Base-by-base conservation (phyloP, 1,139 yeast genomes). In the Ogataea hybrid region DNA sequence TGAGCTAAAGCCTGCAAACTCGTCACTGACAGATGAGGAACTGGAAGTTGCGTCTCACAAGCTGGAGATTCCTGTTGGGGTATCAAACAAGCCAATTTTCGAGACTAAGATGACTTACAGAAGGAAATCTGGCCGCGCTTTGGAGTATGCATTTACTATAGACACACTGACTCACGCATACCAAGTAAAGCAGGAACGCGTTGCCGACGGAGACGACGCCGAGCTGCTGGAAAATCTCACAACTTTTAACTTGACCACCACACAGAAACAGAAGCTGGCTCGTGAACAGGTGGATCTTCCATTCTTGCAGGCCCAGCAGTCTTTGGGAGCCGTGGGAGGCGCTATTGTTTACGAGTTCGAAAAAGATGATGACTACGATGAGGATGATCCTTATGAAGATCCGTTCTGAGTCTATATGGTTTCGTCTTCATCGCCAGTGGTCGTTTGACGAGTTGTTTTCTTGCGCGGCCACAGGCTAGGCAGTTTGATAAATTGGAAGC, bases 311-410 rank as follows among this genome's bases (percentile, higher is more conserved):
- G 97, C 97, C 0, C 97, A 90, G 60, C 71, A 75, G 39, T 73
- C 75, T 21, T 70, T 84, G 46, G 94, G 89, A 4, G 65, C 71
- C 25, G 87, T 90, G 22, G 64, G 62, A 35, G 95, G 96, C 29
- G 97, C 98, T 1, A 90, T 92, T 55, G 95, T 92, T 10, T 92
- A 90, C 59, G 94, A 90, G 59, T 90, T 81, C 43, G 69, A 65
- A 39, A 77, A 77, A 54, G 84, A 79, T 51, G 84, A 90, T 61
- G 97, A 90, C 60, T 90, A 89, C 54, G 97, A 92, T 59, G 97
- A 92, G 62, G 97, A 92, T 53, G 98, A 92, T 62, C 97, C 97
- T 0, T 90, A 83, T 56, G 98, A 92, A 59, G 97, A 92, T 58
- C 97, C 97, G 4, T 90, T 89, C 56, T 89, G 59, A 22, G n/a